Conservation (phyloP, 2,329 filamentous ascomycete genomes). For the Colletotrichum sp. region DNA sequence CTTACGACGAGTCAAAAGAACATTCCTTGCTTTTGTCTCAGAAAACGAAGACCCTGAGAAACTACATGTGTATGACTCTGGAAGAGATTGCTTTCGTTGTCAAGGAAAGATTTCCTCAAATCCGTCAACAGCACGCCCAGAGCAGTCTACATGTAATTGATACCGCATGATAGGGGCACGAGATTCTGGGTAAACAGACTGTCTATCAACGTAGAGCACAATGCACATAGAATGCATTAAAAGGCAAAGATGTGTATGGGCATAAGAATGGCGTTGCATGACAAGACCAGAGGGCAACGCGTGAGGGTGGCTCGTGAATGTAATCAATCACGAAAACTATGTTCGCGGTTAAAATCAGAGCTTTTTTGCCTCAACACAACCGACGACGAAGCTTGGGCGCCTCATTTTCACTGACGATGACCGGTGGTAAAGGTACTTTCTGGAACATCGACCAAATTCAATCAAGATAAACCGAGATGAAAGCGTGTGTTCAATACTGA, state of each 20-base stretch:
- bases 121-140: too few species aligned
- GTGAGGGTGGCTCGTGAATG: neutral
- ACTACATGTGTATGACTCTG: neutral
- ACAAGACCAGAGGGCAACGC: neutral
- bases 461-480: neutral
- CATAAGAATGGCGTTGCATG: fast-evolving
- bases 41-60: neutral
- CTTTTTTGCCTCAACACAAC: too few species aligned
- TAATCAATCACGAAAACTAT: too few species aligned
- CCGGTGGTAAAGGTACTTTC: too few species aligned
- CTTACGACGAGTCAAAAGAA: too few species aligned
- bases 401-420: neutral
- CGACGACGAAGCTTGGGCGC: too few species aligned
- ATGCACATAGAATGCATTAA: neutral
- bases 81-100: neutral
- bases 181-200: neutral
- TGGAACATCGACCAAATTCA: neutral
- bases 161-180: neutral
- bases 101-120: neutral
- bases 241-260: neutral
- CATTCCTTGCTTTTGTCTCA: too few species aligned
- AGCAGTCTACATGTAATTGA: neutral
- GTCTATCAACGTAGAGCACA: neutral
- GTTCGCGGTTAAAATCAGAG: too few species aligned
- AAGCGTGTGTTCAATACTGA: neutral